A percentile compares a stretch with the other conserved stretches of the same genome.
These are phyloP conservation scores for Cinchona pubescens DNA, from an alignment of 257 asterid species.

Conservation along the genomic window DNA sequence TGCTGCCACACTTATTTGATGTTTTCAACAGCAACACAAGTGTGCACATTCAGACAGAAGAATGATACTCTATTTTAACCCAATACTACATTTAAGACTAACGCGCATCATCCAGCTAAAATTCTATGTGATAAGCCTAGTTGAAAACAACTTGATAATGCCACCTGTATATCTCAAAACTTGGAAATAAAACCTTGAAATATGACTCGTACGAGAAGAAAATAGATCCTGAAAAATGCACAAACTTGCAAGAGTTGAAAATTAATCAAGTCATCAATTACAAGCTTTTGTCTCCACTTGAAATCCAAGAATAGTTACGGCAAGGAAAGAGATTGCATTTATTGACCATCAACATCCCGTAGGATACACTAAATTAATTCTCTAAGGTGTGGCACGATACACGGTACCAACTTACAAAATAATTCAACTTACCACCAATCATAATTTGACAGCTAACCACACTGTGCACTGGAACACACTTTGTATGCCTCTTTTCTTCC, in stretches of 20 bases:
- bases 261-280: neutral
- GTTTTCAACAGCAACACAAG: neutral
- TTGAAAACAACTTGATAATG: neutral
- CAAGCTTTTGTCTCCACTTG: neutral
- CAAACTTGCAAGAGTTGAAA: neutral
- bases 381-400: neutral
- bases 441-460: neutral
- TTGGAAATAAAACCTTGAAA: neutral
- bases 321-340: neutral
- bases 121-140: neutral
- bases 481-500: neutral
- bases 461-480: neutral
- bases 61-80: neutral
- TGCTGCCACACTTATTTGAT: neutral
- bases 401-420: neutral
- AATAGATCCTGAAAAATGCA: neutral
- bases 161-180: neutral
- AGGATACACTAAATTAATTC: no score
- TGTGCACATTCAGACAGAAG: neutral
- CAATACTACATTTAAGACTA: neutral
- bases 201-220: neutral
- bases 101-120: neutral
- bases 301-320: neutral
- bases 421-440: neutral
- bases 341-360: neutral